Evolutionary conservation across 2,329 filamentous ascomycete genomes (phyloP), one percentile per base, ranked within the genome.

Genomic region (Neopestalotiopsis sp.): DNA sequence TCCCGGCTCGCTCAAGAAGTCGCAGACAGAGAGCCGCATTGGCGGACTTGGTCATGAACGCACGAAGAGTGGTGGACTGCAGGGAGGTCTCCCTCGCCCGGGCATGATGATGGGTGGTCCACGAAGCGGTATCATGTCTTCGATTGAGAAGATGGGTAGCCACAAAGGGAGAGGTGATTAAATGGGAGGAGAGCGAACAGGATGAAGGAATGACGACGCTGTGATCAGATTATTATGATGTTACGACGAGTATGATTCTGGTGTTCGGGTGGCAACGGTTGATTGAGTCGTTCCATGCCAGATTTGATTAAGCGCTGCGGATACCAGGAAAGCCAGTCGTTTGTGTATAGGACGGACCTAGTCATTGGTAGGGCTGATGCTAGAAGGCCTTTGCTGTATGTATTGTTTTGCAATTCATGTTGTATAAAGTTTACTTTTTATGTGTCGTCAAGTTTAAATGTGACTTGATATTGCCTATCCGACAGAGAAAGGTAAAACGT

Each of bases 101-200:
- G 84, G 84, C 70, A 86, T 83, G 71, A 84, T 83, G 45, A 72
- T 82, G 70, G 20, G 17, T 14, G 81, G 82, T 9, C 75, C 79
- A 71, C 80, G 93, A 75, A 93, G 91, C 76, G 90, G 92, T 68
- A 92, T 96, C 76, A 91, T 97, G 91, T 92, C 87, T 74, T 94
- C 92, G 20, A 96, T 97, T 78, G 94, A 97, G 84, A 90, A 91
- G 81, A 97, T 97, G 94, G 94, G 94, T 10, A 90, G 85, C 74
- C 84, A 89, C 73, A 79, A 86, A 14, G 82, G 84, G 9, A 81
- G 85, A 57, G 82, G 71, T 34, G 75, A 79, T 63, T 73, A 69
- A 62, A 1, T 28, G 30, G 17, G 12, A 34, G 12, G 14, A 40
- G 59, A 20, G 2, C 4, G 32, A 12, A 28, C 4, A 14, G 42